phyloP scores from a whole-genome alignment of 352 stramenopile species.

The Pythium diclinum region DNA sequence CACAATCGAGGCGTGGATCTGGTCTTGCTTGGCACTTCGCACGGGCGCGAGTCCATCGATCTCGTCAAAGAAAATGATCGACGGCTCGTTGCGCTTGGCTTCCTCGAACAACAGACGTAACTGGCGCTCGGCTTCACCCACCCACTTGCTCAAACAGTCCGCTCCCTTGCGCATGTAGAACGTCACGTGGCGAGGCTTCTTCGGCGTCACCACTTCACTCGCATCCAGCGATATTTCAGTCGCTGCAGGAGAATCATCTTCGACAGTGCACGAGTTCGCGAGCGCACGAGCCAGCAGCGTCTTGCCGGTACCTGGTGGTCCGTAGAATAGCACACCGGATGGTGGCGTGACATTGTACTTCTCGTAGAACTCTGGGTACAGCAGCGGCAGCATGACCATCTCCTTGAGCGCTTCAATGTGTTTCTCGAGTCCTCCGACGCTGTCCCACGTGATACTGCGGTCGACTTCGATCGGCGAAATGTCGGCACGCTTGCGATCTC shows the following conservation, averaged over 20 bases:
- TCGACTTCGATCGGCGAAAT: slow-evolving; percentile 85
- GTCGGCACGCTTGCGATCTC: slow-evolving; percentile 48
- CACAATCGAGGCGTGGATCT: slow-evolving; percentile 93
- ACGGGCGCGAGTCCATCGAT: slow-evolving; percentile 92
- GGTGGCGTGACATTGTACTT: slow-evolving; percentile 85
- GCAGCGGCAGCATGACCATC: slow-evolving; percentile 91
- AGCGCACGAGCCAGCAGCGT: slow-evolving; percentile 87
- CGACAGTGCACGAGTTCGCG: slow-evolving; percentile 80
- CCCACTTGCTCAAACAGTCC: slow-evolving; percentile 91
- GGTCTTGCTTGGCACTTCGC: slow-evolving; percentile 90
- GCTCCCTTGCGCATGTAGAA: slow-evolving; percentile 95
- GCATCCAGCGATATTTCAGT: slow-evolving; percentile 20
- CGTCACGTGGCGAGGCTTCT: slow-evolving; percentile 66
- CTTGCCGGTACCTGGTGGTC: slow-evolving; percentile 91
- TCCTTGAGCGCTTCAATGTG: slow-evolving; percentile 92
- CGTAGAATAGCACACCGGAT: slow-evolving; percentile 88
- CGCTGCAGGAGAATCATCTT: slow-evolving; percentile 19
- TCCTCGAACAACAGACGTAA: slow-evolving; percentile 91
- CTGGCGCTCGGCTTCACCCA: slow-evolving; percentile 90
- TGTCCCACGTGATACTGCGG: slow-evolving; percentile 80
- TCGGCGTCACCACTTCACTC: slow-evolving; percentile 18
- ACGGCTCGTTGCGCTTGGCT: slow-evolving; percentile 85
- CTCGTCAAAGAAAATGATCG: slow-evolving; percentile 96
- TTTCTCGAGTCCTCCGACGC: slow-evolving; percentile 73
- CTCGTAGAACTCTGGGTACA: slow-evolving; percentile 92